Percentiles rank a stretch among this genome's conserved stretches.
Evolutionary conservation across 768 basidiomycete species (phyloP).

Genomic region (Terana coerulea): DNA sequence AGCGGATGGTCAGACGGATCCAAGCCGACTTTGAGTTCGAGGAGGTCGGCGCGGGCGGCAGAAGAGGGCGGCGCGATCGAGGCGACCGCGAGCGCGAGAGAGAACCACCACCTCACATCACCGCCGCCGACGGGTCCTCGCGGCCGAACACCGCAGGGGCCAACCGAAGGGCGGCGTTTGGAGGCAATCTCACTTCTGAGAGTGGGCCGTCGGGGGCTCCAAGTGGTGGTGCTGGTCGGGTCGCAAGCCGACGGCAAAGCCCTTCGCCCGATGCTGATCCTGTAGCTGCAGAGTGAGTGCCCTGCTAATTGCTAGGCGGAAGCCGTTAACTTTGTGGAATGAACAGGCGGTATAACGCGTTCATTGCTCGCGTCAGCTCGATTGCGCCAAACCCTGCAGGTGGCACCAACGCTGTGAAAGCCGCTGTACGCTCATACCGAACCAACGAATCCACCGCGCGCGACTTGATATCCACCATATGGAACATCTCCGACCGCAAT

Average conservation of each 20-base stretch:
- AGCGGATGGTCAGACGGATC: conserved; percentile 63
- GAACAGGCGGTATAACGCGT: conserved; percentile 59
- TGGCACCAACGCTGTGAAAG: conserved; percentile 60
- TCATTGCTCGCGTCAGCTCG: conserved; percentile 59
- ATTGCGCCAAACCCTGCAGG: conserved; percentile 54
- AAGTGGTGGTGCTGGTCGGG: conserved; percentile 23
- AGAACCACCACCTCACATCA: conserved; percentile 40
- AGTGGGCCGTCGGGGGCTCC: conserved; percentile 19
- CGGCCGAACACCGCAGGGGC: conserved; percentile 26
- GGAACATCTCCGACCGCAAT: conserved; percentile 65
- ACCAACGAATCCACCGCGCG: conserved; percentile 72
- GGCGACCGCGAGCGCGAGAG: conserved; percentile 51
- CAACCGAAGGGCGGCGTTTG: conserved; percentile 61
- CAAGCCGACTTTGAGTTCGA: conserved; percentile 66
- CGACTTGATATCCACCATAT: conserved; percentile 87
- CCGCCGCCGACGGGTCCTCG: conserved; percentile 18
- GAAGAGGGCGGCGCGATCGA: conserved; percentile 42
- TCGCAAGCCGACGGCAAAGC: conserved; percentile 26
- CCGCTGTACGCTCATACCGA: conserved; percentile 77
- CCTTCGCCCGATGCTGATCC: conserved; percentile 50
- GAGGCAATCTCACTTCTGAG: conserved; percentile 50
- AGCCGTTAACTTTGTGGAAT: neutral
- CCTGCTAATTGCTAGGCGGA: neutral
- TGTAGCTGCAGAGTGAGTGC: conserved; percentile 44
- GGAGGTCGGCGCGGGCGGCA: conserved; percentile 43